These are phyloP conservation scores for Pseudogymnoascus sp. DNA, from an alignment of 2,329 filamentous ascomycete species.

Conservation along the genomic window DNA sequence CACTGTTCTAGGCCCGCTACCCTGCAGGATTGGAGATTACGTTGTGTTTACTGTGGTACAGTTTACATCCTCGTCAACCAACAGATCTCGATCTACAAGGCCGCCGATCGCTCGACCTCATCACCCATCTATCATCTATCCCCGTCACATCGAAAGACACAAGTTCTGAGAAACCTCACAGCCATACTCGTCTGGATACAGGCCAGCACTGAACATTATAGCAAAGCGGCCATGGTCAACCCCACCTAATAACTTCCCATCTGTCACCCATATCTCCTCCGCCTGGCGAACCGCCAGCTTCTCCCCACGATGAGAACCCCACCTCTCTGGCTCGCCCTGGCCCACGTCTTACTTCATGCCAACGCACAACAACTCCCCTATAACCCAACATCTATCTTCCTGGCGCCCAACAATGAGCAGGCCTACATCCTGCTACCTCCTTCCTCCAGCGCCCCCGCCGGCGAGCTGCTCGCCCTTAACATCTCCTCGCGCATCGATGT, in stretches of 20 bases:
- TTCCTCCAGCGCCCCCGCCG: slow-evolving; percentile 29
- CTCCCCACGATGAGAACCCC: not conserved
- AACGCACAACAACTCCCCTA: slow-evolving; percentile 58
- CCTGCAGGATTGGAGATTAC: not conserved
- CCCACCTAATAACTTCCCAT: not conserved
- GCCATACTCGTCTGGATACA: not conserved
- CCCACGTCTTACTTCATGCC: not conserved
- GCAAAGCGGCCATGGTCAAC: not conserved
- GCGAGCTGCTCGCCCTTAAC: slow-evolving; percentile 58
- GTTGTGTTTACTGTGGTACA: not conserved
- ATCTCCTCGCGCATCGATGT: slow-evolving; percentile 51
- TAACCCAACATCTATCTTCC: slow-evolving; percentile 67
- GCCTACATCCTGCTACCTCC: slow-evolving; percentile 62
- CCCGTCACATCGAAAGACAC: not conserved
- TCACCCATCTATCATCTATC: not conserved
- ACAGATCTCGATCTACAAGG: slow-evolving; percentile 7
- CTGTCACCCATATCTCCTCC: not conserved
- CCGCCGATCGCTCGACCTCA: slow-evolving; percentile 3
- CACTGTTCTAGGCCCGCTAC: not conserved
- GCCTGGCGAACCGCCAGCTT: not conserved
- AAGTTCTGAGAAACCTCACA: not conserved
- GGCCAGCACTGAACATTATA: not conserved
- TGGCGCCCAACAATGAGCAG: slow-evolving; percentile 42
- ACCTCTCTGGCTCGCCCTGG: not conserved
- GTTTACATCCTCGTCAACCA: slow-evolving; percentile 4